Evolutionary conservation across 2,329 filamentous ascomycete genomes (phyloP).

Genomic region (Fusarium kyushuense): DNA sequence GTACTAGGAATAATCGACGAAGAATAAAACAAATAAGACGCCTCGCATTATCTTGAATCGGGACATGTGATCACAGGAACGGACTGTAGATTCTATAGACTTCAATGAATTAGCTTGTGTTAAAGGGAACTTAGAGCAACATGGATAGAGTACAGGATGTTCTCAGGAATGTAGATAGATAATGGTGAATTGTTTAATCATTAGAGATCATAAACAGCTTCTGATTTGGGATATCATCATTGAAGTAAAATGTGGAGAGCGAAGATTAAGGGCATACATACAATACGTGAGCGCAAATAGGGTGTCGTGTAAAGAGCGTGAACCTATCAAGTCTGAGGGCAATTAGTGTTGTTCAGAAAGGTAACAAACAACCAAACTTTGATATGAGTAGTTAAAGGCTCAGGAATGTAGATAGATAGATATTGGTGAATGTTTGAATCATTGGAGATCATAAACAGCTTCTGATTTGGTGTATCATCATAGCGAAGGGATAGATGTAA

Average conservation of each 20-base stretch:
- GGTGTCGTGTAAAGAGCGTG: neutral
- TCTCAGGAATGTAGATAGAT: slow-evolving; percentile 42
- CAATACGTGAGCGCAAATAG: neutral
- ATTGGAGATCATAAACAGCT: slow-evolving; percentile 57
- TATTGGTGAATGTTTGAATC: slow-evolving; percentile 54
- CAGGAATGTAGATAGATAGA: slow-evolving; percentile 41
- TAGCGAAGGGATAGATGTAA: slow-evolving; percentile 35
- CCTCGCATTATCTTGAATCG: neutral
- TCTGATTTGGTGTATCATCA: slow-evolving; percentile 53
- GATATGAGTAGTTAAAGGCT: neutral
- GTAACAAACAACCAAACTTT: neutral
- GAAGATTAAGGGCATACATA: slow-evolving; percentile 1
- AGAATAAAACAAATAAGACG: neutral
- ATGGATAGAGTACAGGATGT: neutral
- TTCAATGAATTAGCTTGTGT: neutral
- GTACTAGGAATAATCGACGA: neutral
- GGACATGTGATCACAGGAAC: neutral
- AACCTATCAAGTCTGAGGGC: neutral
- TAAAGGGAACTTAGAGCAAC: neutral
- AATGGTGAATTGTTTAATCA: slow-evolving; percentile 55
- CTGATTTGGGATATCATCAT: slow-evolving; percentile 58
- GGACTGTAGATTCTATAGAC: neutral
- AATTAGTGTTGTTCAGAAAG: neutral
- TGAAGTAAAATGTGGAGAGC: slow-evolving; percentile 25
- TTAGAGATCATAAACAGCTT: slow-evolving; percentile 62